Evolutionary conservation across 768 basidiomycete genomes (phyloP), one percentile per base, ranked within the genome.

Genomic region (Podaxis sp.): DNA sequence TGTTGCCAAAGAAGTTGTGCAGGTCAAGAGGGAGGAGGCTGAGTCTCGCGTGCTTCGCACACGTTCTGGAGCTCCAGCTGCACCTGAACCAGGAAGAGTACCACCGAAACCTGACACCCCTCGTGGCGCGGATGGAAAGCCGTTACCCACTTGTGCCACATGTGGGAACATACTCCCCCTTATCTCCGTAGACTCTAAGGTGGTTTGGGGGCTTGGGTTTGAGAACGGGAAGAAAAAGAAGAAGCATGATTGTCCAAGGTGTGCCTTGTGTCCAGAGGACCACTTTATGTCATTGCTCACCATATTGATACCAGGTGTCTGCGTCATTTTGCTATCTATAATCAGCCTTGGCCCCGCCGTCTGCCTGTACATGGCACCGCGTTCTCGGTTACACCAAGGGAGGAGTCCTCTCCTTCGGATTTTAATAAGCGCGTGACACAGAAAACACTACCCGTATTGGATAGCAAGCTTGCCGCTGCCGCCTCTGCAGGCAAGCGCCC

Each of bases 291-390:
- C 51, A 17, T 15, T n/a, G 36, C 55, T 50, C 49, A 55, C 52
- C 50, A 30, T 48, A 22, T 55, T 57, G n/a, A 20, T 59, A 33
- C 53, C 49, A 92, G 91, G 63, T 93, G 91, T 71, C 80, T 93
- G 74, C 88, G 91, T 20, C 91, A 93, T 72, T 83, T 80, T 67
- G 90, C 88, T 11, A 93, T 93, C 62, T 93, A 93, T 73, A 81
- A 80, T 1, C 78, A 82, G 58, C 73, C 82, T 2, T 93, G 91
- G 91, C 91, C 91, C 22, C 77, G 79, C 54, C 88, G 91, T 58
- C 69, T 84, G 15, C 76, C 83, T 41, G 75, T 79, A 38, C 82
- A 82, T 53, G 83, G 84, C 15, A 69, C 75, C 4, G 68, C 77
- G 40, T 78, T 79, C 65, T 71, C 76, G 2, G 73, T 77, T n/a